Evolutionary conservation across 495 filamentous ascomycete genomes (phyloP), one percentile per base, ranked within the genome.

Genomic region (Penicillium parvum): DNA sequence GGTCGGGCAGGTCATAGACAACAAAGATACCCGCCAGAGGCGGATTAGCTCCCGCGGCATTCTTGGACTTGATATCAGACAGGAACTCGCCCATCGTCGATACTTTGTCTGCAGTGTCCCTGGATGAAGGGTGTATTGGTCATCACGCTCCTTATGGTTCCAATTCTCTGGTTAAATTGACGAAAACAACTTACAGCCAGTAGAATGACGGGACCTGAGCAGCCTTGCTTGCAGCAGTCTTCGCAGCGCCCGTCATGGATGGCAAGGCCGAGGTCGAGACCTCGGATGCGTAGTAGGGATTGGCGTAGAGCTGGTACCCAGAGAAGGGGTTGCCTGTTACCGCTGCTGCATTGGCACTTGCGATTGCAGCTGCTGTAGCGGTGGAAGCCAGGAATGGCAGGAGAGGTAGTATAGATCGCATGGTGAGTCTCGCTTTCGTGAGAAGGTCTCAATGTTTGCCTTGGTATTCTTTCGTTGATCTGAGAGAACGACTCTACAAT

Each of bases 1-100:
- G 82, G 47, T 84, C 84, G 28, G 84, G 85, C 27, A 89, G 65
- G 64, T 89, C 82, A 63, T 89, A 89, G 52, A 87, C 77, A 55
- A 89, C 85, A 44, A 83, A 74, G 53, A 76, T 76, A 17, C 66
- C 65, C 27, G 72, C 63, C 49, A 74, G 67, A 33, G 59, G 58
- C 16, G 69, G 73, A 18, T 35, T 62, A 6, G 64, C 64, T 22
- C 81, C 80, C 20, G 76, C 72, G 39, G 71, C 74, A 53, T 83
- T 65, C 50, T 75, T 55, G 53, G 72, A 65, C 34, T 76, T 66
- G 42, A 82, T 77, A 25, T 82, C 74, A 12, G 53, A 56, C 33
- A 84, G 54, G 26, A 73, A 79, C 7, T 68, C 61, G 43, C 74
- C 75, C 68, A 83, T 76, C 37, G 67, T 75, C 36, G 65, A 71